These are phyloP conservation scores for Trypanosoma theileri DNA, from an alignment of 208 protist genomes.

Conservation along the genomic window DNA sequence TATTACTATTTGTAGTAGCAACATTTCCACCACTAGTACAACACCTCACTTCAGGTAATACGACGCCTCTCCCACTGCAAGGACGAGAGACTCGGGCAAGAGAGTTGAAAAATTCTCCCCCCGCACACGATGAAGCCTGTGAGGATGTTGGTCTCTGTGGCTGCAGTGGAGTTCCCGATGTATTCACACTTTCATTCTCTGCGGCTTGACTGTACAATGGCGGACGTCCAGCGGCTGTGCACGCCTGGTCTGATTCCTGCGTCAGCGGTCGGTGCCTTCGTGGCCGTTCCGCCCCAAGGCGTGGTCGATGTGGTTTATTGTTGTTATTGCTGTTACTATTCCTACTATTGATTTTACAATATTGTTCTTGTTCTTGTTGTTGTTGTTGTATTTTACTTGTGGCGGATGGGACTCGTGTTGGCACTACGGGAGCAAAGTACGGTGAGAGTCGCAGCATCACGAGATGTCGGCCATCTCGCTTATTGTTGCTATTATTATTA, in stretches of 20 bases:
- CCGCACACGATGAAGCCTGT: not conserved
- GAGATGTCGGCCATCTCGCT: not conserved
- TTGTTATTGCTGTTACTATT: not conserved
- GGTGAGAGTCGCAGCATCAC: constrained; percentile 6
- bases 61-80: not conserved
- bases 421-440: not conserved
- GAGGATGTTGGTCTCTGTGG: not conserved
- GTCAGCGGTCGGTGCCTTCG: too few species aligned
- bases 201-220: too few species aligned
- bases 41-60: not conserved
- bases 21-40: not conserved
- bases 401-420: not conserved
- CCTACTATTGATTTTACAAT: not conserved
- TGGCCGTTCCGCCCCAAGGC: too few species aligned
- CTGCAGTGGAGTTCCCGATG: not conserved
- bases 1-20: not conserved
- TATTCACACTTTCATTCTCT: not conserved
- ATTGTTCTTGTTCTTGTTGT: not conserved
- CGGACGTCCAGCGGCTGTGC: too few species aligned
- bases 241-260: too few species aligned
- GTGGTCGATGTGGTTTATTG: not conserved
- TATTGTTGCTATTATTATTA: not conserved
- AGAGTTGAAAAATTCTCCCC: constrained; percentile 3
- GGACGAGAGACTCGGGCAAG: not conserved
- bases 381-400: not conserved